Evolutionary conservation across 2,329 filamentous ascomycete species (phyloP), one percentile per base, ranked within the genome.

Genomic region (Cordyceps pruinosa): DNA sequence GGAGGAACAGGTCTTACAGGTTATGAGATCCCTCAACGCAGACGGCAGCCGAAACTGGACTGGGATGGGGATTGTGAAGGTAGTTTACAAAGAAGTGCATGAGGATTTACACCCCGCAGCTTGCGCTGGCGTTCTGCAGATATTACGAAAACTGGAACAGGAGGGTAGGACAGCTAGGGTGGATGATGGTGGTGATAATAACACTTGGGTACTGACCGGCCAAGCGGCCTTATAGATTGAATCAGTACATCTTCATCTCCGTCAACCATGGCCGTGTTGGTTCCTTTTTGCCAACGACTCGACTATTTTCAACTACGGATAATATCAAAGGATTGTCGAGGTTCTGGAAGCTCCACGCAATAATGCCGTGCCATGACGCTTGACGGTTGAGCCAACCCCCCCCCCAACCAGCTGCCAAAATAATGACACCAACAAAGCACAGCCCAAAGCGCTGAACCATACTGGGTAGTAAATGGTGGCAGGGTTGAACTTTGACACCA

Each of bases 11-110:
- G 84, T 95, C 5, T 62, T 94, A 19, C 78, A 81, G 56, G 83
- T 86, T 0, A 69, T 96, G 63, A 73, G 73, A 15, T 61, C 70
- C 2, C 63, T 66, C 34, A 61, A 60, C 19, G 46, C 56, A 10
- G 59, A 46, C 34, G 37, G 50, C 7, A 44, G 47, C 25, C 58
- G 73, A 58, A 69, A 71, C 0, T 90, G 87, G 88, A 83, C 81
- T 7, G 79, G 84, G 9, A 86, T 90, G 80, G 89, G 93, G 58
- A 77, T 97, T 61, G 93, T 97, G n/a, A 89, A 88, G 70, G 75
- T 88, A 32, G 90, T 99, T 34, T 99, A 99, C 69, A 80, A 79
- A 54, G 85, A 90, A 65, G 86, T 96, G 23, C 86, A 89, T 0
- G 84, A 88, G 68, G 83, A 79, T 65, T 75, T 97, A 62, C 88